These are phyloP conservation scores for Penicillium sp. DNA, from an alignment of 2,329 filamentous ascomycete genomes.

Conservation along the genomic window DNA sequence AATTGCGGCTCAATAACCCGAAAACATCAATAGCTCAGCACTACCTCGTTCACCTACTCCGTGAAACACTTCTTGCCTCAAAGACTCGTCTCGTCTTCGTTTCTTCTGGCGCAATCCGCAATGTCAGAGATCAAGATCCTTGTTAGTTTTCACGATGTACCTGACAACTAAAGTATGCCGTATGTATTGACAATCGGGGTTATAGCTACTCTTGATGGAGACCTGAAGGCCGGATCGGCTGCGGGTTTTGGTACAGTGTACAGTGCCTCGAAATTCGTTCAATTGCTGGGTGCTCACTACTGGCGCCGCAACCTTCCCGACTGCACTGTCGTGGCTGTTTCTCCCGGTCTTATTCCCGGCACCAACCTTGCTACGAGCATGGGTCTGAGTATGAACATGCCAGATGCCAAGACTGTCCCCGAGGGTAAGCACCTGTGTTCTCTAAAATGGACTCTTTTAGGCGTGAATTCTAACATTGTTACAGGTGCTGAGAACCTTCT, in stretches of 20 bases:
- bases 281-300: conserved; percentile 24
- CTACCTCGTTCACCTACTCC: conserved; percentile 20
- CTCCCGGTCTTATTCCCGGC: conserved; percentile 22
- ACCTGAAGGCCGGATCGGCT: conserved; percentile 23
- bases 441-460: neutral
- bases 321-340: conserved; percentile 25
- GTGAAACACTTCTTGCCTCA: conserved; percentile 18
- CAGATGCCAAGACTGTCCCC: conserved; percentile 25
- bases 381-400: conserved; percentile 22
- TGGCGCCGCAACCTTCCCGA: conserved; percentile 25
- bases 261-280: conserved; percentile 27
- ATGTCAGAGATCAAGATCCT: conserved; percentile 20
- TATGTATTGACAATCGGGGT: neutral
- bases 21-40: conserved; percentile 19
- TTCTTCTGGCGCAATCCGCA: conserved; percentile 26
- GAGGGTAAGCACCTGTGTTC: conserved; percentile 14
- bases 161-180: neutral
- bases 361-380: conserved; percentile 22
- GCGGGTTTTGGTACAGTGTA: conserved; percentile 20
- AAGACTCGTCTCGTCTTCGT: conserved; percentile 24
- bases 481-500: conserved; percentile 27
- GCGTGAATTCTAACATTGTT: neutral
- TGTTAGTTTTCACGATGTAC: conserved; percentile 8
- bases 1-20: neutral
- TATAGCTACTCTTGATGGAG: conserved; percentile 24